Base-by-base conservation (phyloP, 176 grass and related monocot genomes). In the Triticum urartu region DNA sequence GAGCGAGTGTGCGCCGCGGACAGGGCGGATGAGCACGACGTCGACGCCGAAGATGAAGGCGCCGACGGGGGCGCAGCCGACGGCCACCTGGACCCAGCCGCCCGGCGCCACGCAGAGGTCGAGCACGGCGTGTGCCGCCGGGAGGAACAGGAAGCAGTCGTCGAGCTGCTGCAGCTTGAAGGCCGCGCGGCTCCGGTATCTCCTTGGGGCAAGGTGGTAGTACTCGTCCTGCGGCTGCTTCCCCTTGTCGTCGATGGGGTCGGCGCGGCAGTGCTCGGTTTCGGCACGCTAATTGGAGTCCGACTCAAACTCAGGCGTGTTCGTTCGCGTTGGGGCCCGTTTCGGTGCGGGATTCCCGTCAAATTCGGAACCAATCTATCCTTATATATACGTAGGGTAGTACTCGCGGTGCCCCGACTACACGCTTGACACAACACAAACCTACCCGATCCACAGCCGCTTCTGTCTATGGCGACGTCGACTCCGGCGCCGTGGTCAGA, bases 111-210 rank as follows among this genome's bases (percentile, higher is more conserved):
- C 92, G 85, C 96, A 98, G 26, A 98, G 96, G 14, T 98, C 96
- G 61, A 94, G 96, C 39, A 95, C 90, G 28, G 93, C 83, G 34
- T 82, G 93, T 11, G 92, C 93, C 25, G 86, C 86, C 64, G 92
- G 86, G 21, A 98, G 92, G 88, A 98, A 98, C 9, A 84, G 90
- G 86, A 89, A 95, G 52, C 92, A 88, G 8, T 93, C 89, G 60
- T 98, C 96, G 75, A 95, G 96, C 79, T 98, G 97, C 65, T 94
- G 93, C 47, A 98, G 93, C 90, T 98, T 98, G 88, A 94, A 98
- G 13, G 94, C 80, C 24, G 97, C 97, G 2, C 97, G 94, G 21
- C 92, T 95, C 47, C 97, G 94, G 94, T 94, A 94, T 75, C 36
- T 38, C 36, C 36, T 38, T 38, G 28, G 28, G 36, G 36, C 36